Base-by-base conservation (phyloP, 345 rosid genomes). In the Lepidium africanum region DNA sequence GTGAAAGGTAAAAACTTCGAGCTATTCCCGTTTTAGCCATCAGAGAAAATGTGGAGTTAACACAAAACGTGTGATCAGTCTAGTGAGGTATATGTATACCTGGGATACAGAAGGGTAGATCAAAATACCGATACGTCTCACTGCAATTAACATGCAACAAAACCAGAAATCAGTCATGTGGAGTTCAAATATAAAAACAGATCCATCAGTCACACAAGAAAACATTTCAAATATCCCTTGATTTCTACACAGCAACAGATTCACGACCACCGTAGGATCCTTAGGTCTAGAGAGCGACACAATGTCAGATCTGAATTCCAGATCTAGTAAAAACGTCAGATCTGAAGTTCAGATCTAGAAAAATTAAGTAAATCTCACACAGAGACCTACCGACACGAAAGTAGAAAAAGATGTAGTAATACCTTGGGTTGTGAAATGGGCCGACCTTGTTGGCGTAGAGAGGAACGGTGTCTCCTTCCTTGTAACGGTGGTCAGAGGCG, bases 381-480 rank as follows among this genome's bases (percentile, higher is more conserved):
- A 6, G 25, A 25, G 41, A 59, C 21, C 66, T 45, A 33, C 32
- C 16, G 33, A 52, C 10, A 66, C n/a, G 21, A 1, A 16, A 53
- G 67, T 60, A 40, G 73, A 49, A 21, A 15, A 50, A 15, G 53
- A 32, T 13, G 30, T 45, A 5, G 42, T 17, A 16, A 53, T 74
- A 79, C 97, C 91, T 88, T 70, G 92, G 95, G 49, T 90, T 90
- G 69, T 90, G 88, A 59, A 85, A 90, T 5, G 97, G 95, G 12
- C 91, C 95, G 49, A 88, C 92, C 73, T 90, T 90, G 71, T 90
- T 90, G 78, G 90, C 90, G 70, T 87, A 87, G 23, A 90, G 87
- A 12, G 90, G 90, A 50, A 90, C 90, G 8, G 70, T n/a, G 36
- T 87, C 89, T 21, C 89, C 82, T 23, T 76, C 83, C 50, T 82